Conservation (phyloP, 768 basidiomycete genomes). For the Serendipita sp. region DNA sequence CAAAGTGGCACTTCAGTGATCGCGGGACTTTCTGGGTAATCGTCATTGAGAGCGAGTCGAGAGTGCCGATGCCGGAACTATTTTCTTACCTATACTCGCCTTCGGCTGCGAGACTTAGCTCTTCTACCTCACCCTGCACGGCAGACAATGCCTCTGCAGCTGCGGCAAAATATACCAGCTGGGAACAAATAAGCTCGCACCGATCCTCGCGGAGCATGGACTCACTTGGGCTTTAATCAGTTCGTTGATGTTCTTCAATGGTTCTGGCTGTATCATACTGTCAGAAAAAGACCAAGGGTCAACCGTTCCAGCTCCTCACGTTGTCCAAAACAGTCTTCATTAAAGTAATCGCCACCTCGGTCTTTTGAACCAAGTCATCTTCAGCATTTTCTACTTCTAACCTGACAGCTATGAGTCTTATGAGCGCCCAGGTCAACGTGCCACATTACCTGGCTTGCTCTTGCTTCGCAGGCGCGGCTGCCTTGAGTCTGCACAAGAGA, state of each 20-base stretch:
- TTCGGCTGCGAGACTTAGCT: constrained; percentile 81
- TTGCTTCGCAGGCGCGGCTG: constrained; percentile 52
- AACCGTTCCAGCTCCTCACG: constrained; percentile 30
- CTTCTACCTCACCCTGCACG: constrained; percentile 84
- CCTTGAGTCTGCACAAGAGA: constrained; percentile 47
- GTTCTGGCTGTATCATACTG: constrained; percentile 57
- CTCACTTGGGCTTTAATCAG: constrained; percentile 75
- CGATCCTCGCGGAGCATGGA: neutral
- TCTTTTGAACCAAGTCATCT: constrained; percentile 94
- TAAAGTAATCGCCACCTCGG: constrained; percentile 87
- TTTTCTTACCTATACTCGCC: constrained; percentile 72
- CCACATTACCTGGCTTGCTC: constrained; percentile 55
- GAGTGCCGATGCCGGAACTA: neutral
- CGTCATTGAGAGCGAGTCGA: neutral
- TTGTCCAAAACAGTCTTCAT: constrained; percentile 99
- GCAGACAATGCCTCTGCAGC: constrained; percentile 69
- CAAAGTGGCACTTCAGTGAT: constrained; percentile 51
- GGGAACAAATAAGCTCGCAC: neutral
- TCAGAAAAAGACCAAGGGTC: neutral
- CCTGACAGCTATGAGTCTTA: constrained; percentile 8
- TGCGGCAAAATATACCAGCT: constrained; percentile 56
- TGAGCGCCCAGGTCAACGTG: neutral
- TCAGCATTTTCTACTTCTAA: constrained; percentile 87
- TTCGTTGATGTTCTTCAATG: constrained; percentile 83
- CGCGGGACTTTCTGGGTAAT: constrained; percentile 59